These are phyloP conservation scores for Ajuga reptans DNA, from an alignment of 305 asterid genomes.

Conservation along the genomic window DNA sequence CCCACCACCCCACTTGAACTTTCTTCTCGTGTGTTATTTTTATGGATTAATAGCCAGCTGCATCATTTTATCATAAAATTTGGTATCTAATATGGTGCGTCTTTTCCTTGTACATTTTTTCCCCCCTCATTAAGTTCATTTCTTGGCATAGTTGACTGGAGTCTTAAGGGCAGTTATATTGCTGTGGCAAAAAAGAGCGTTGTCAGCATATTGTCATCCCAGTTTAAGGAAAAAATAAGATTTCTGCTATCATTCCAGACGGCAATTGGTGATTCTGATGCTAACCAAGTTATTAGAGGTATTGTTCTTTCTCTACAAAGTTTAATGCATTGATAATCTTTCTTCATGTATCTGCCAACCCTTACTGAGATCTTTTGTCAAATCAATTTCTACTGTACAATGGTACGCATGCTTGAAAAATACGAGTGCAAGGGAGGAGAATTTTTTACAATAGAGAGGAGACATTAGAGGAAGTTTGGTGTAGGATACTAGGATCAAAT, in stretches of 20 bases:
- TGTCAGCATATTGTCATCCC: slow-evolving; percentile 53
- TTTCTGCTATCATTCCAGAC: slow-evolving; percentile 45
- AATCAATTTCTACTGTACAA: slow-evolving; percentile 5
- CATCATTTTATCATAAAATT: background rate
- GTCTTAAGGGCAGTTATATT: slow-evolving; percentile 51
- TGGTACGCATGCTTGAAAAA: background rate
- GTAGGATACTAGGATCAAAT: too few species aligned
- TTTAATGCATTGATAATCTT: background rate
- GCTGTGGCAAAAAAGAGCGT: slow-evolving; percentile 62
- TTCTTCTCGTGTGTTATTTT: background rate
- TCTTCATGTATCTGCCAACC: slow-evolving; percentile 16
- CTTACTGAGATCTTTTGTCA: slow-evolving; percentile 1
- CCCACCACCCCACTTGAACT: background rate
- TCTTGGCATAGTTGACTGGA: slow-evolving; percentile 72
- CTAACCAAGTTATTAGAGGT: slow-evolving; percentile 47
- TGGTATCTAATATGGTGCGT: slow-evolving; percentile 1
- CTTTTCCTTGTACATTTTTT: background rate
- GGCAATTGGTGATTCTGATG: slow-evolving; percentile 53
- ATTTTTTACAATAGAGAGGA: too few species aligned
- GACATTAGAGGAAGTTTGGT: too few species aligned
- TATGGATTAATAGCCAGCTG: background rate
- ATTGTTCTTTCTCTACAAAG: slow-evolving; percentile 4
- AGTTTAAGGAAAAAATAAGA: slow-evolving; percentile 51
- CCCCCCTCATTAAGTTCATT: slow-evolving; percentile 19
- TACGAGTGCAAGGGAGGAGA: slow-evolving; percentile 2